Base-by-base conservation (phyloP, 768 basidiomycete species). In the Lactarius evosmus region DNA sequence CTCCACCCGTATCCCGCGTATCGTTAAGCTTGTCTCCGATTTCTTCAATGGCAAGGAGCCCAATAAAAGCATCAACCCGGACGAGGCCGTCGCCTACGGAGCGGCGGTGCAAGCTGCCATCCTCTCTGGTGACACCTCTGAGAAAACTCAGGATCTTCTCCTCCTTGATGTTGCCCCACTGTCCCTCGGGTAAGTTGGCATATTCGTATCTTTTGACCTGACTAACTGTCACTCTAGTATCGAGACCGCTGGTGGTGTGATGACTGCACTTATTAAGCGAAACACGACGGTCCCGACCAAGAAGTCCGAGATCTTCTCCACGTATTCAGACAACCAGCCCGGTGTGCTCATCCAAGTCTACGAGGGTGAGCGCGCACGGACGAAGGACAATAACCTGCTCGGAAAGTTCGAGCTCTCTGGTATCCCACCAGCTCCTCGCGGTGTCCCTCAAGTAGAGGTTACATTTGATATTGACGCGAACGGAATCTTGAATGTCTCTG, bases 21-120 rank as follows among this genome's bases (percentile, higher is more conserved):
- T 98, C 72, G 88, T 93, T 75, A 95, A 97, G 79, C 91, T 98
- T 74, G 93, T 98, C 62, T 95, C 93, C 69, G 95, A 98, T 78
- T 97, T 91, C 86, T 98, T 98, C 84, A 93, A 92, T 75, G 95
- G 95, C 75, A 95, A 95, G 83, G 95, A 97, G 81, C 95, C 93
- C 72, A 95, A 94, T 84, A 97, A 95, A 85, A 90, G 89, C 80
- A 98, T 98, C 83, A 98, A 98, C 87, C 96, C 96, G 58, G 96
- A 98, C 69, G 96, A 98, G 80, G 95, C 96, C 61, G 95, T 98
- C 63, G 96, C 96, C 22, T 97, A 97, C 76, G 95, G 96, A 82
- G 96, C 96, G 61, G 96, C 96, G 64, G 95, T 99, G 71, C 95
- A 98, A 79, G 96, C 94, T 62, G 96, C 95, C 71, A 96, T 98